Conservation (phyloP, 2,329 filamentous ascomycete genomes). For the Fusarium euwallaceae region DNA sequence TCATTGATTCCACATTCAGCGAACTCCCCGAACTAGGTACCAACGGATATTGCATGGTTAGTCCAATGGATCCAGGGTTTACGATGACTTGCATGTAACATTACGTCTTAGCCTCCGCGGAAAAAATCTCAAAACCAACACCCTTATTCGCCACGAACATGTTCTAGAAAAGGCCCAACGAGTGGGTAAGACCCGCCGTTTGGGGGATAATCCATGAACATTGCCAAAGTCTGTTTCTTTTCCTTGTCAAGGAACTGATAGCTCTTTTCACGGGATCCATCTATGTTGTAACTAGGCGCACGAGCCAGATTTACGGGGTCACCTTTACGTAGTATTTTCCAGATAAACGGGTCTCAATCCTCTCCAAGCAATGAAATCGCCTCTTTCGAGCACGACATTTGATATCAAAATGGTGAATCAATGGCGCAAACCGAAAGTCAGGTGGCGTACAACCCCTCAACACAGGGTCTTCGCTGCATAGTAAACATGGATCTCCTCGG, state of each 20-base stretch:
- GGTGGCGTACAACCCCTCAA: conserved; percentile 2
- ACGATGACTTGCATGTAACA: neutral
- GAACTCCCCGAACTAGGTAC: neutral
- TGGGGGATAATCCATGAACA: neutral
- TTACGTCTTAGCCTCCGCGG: neutral
- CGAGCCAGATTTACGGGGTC: neutral
- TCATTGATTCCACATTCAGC: neutral
- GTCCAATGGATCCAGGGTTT: neutral
- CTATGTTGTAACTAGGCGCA: neutral
- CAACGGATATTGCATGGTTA: neutral
- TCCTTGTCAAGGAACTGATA: neutral
- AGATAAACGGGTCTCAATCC: neutral
- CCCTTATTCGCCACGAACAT: neutral
- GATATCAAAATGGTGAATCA: conserved; percentile 9
- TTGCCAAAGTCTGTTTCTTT: neutral
- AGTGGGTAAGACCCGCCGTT: neutral
- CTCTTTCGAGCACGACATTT: neutral
- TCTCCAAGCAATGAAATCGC: neutral
- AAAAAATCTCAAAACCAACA: neutral
- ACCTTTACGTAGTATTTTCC: neutral
- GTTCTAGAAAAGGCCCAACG: neutral
- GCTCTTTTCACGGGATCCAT: neutral
- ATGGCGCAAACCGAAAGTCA: neutral
- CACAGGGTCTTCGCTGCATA: neutral
- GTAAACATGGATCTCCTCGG: conserved; percentile 9